Base-by-base conservation (phyloP, 306 rosid genomes). In the Calophaca sinica region DNA sequence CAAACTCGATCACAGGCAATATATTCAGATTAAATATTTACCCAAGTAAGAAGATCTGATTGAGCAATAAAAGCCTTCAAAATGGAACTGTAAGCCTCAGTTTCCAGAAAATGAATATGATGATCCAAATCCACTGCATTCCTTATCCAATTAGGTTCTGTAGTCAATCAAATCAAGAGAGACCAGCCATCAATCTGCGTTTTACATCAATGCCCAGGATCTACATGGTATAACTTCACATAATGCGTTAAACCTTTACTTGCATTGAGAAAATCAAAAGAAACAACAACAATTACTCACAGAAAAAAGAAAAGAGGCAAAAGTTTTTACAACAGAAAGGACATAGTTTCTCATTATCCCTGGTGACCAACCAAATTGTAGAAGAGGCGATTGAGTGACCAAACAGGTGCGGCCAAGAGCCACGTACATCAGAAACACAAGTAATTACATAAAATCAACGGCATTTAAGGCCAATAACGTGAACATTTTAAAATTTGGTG, bases 41-140 rank as follows among this genome's bases (percentile, higher is more conserved):
- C 87, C 87, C 87, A 84, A 59, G 80, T 76, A 7, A 84, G 77
- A 80, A 80, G 77, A 76, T 84, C 82, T 29, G 87, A 80, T 55
- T 84, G 84, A 79, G 84, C 84, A 72, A 50, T 72, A 75, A 84
- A 84, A 67, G 87, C 84, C 76, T 72, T 84, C 77, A 84, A 53
- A 62, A 84, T 31, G 15, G 84, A 76, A 66, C 54, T 44, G 73
- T 84, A 84, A 51, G 87, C 87, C 45, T 76, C 82, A 59, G 49
- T 72, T 76, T 84, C 87, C 65, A 84, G 31, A 35, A 12, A 67
- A 66, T 84, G 84, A 54, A 84, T 67, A n/a, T 80, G 74, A 61
- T 72, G 64, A 26, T 76, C 74, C 65, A 67, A 64, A 41, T 83
- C 49, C 59, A 51, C 81, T 60, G 35, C 46, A 65, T 50, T 76